Evolutionary conservation across 2,329 filamentous ascomycete species (phyloP), one percentile per base, ranked within the genome.

Genomic region (Diaporthe ampelina): DNA sequence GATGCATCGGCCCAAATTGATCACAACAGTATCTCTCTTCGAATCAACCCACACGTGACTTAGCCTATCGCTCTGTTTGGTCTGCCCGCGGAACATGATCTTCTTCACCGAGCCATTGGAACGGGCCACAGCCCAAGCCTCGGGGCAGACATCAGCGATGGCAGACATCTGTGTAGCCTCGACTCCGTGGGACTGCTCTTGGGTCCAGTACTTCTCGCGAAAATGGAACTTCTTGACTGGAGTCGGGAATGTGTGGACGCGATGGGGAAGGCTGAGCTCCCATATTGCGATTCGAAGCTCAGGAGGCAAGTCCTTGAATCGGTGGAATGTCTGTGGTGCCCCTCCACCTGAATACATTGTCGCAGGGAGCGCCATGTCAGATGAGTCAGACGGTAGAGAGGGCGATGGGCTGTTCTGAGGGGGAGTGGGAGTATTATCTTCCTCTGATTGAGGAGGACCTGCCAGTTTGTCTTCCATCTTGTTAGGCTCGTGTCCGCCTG

Each of bases 221-320:
- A 45, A 45, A 4, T 70, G 15, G 17, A 45, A 57, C 67, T 19
- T 58, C 7, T 3, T 2, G 10, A 11, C 17, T 26, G n/a, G 32
- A n/a, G n/a, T 3, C 7, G 37, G 54, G 11, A 35, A 65, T 10
- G 19, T 11, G 45, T 35, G 37, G 52, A 58, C 52, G 17, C 48
- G 35, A 11, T 48, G 35, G 6, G 52, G 67, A 35, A 70, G 52
- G 24, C 37, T 32, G 1, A 40, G 11, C 52, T 70, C 17, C 32
- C 50, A 70, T 13, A 70, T 70, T 11, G 3, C 13, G 7, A 29
- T 32, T 35, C 52, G 67, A 10, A 70, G 29, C 67, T 70, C 67
- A 6, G 40, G 10, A 6, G 67, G 52, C 37, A 70, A 8, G 10
- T 58, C 52, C 13, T 11, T 1, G 19, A 70, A 70, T 32, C 35